Evolutionary conservation across 1,284 basidiomycete species (phyloP).

Genomic region (Irpex lacteus): DNA sequence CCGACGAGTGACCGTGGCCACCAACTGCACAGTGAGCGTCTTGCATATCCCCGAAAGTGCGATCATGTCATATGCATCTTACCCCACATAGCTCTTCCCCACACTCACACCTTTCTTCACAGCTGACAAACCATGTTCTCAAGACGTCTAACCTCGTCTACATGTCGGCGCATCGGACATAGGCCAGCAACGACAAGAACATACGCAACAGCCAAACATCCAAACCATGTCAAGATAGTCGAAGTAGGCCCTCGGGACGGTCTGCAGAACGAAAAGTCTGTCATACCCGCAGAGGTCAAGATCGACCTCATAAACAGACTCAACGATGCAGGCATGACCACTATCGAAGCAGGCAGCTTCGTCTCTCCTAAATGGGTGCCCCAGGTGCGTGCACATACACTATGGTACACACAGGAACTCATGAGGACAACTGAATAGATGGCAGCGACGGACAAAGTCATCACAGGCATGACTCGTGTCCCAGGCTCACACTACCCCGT

Average conservation of each 20-base stretch:
- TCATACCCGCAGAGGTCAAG: conserved; percentile 76
- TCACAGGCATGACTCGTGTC: conserved; percentile 52
- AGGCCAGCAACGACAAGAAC: conserved; percentile 7
- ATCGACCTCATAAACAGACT: conserved; percentile 81
- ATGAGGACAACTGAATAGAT: conserved; percentile 49
- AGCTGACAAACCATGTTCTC: neutral
- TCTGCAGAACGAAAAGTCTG: conserved; percentile 85
- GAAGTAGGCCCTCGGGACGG: conserved; percentile 94
- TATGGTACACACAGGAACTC: no score
- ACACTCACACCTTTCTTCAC: neutral
- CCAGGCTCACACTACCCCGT: conserved; percentile 74
- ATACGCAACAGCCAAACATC: conserved; percentile 15
- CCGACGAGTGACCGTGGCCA: no score
- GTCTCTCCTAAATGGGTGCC: conserved; percentile 94
- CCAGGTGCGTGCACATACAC: conserved; percentile 49
- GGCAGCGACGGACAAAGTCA: conserved; percentile 79
- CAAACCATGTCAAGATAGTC: conserved; percentile 69
- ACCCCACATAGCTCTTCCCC: no score
- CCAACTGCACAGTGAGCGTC: no score
- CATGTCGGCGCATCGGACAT: neutral
- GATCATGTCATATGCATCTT: no score
- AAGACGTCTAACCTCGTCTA: neutral
- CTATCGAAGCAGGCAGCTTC: conserved; percentile 89
- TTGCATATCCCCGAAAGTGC: no score
- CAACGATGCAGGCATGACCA: conserved; percentile 64